Evolutionary conservation across 2,329 filamentous ascomycete genomes (phyloP).

Genomic region (Clathrospora elynae): DNA sequence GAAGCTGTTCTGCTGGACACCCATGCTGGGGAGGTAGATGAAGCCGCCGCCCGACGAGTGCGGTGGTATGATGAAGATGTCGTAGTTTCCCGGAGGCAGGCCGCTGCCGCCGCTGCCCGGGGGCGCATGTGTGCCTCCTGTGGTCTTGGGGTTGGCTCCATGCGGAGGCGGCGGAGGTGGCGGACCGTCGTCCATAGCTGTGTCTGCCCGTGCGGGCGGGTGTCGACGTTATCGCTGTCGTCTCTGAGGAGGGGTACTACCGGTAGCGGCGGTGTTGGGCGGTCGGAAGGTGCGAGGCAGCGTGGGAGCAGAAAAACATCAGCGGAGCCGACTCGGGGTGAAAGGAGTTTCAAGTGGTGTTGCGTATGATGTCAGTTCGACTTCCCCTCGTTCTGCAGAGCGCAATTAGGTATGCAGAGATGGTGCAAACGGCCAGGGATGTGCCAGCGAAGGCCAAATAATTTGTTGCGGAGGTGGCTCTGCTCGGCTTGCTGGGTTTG

Average conservation of each 20-base stretch:
- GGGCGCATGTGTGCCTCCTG: conserved; percentile 38
- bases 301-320: conserved; percentile 35
- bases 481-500: conserved; percentile 18
- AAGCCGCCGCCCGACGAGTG: conserved; percentile 89
- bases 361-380: conserved; percentile 9
- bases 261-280: conserved; percentile 9
- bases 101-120: conserved; percentile 52
- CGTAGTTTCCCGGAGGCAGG: conserved; percentile 87
- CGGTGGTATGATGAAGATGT: conserved; percentile 95
- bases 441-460: conserved; percentile 1
- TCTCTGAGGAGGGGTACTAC: conserved; percentile 11
- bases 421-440: conserved; percentile 10
- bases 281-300: conserved; percentile 20
- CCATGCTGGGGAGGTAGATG: conserved; percentile 88
- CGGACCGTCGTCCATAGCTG: conserved; percentile 52
- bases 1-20: conserved; percentile 88
- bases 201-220: conserved; percentile 30
- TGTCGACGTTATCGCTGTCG: conserved; percentile 20
- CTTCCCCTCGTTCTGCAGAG: conserved; percentile 5
- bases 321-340: conserved; percentile 26
- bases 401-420: conserved; percentile 11
- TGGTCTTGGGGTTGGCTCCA: conserved; percentile 73
- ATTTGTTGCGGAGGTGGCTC: conserved; percentile 10
- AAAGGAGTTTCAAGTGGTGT: conserved; percentile 11
- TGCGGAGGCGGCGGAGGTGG: conserved; percentile 86